Base-by-base conservation (phyloP, 2,329 filamentous ascomycete species). In the Hysterium pulicare region DNA sequence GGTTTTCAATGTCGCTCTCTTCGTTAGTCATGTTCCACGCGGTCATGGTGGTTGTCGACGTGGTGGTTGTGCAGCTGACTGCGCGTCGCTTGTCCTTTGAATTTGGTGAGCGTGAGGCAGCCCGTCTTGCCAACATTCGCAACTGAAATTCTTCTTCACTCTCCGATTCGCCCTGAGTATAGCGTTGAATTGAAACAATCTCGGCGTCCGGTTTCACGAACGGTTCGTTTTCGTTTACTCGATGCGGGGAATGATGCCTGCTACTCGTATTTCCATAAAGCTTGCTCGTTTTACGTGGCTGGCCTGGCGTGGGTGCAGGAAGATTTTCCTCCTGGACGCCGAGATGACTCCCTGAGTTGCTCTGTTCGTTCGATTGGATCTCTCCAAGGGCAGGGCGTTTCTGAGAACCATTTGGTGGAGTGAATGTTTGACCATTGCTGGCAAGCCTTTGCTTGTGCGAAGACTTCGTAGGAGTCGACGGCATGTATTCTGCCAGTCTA, bases 261-360 rank as follows among this genome's bases (percentile, higher is more conserved):
- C 51, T 49, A 31, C 54, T 59, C 24, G 50, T 54, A 17, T 53
- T 90, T 81, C 77, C 79, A 56, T 90, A 88, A 46, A 82, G 78
- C 43, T 88, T 83, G 51, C 83, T 84, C 13, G 86, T 86, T 75
- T 98, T 97, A 48, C 93, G 83, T 21, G 93, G 93, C 66, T 98
- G 93, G 2, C 93, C 93, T 0, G 93, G 93, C 4, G 93, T 98
- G 3, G 93, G 93, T 0, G 90, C 91, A 2, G 93, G 93, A 4
- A 98, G 79, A 56, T 94, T 94, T 62, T 96, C 90, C 51, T 96
- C 90, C 59, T 87, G 81, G n/a, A 82, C 77, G 38, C 80, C 78
- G 51, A 80, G 75, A 53, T 79, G 82, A 16, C 58, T 56, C 19
- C 67, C 64, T 15, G 58, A 53, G 10, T 64, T 69, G 33, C 66